Evolutionary conservation across 495 filamentous ascomycete genomes (phyloP).

Genomic region (Aspergillus homomorphus): DNA sequence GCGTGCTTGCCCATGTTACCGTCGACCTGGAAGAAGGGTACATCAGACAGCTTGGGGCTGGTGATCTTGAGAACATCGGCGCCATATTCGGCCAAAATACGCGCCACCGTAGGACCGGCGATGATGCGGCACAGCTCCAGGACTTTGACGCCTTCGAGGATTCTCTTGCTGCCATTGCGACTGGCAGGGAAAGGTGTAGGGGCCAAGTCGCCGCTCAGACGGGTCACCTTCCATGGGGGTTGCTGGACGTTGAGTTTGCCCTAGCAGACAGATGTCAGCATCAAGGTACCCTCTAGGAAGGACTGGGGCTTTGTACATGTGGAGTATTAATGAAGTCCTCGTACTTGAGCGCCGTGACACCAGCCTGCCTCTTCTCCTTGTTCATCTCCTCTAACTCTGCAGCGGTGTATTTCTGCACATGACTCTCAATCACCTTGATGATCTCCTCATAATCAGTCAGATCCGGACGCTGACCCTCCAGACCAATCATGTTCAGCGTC

Average conservation of each 20-base stretch:
- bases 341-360: constrained; percentile 62
- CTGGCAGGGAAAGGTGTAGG: constrained; percentile 51
- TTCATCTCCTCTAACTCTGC: constrained; percentile 66
- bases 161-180: constrained; percentile 26
- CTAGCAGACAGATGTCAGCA: constrained; percentile 25
- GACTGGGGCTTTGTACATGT: constrained; percentile 45
- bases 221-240: constrained; percentile 53
- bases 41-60: constrained; percentile 62
- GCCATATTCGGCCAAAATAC: constrained; percentile 64
- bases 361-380: constrained; percentile 58
- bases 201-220: constrained; percentile 45
- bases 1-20: constrained; percentile 69
- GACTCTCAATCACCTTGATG: constrained; percentile 63
- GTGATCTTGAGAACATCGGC: constrained; percentile 70
- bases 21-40: constrained; percentile 79
- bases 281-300: constrained; percentile 7
- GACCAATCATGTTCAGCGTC: constrained; percentile 68
- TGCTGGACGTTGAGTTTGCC: constrained; percentile 46
- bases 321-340: constrained; percentile 60
- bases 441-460: constrained; percentile 64
- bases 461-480: constrained; percentile 59
- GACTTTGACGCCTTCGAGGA: constrained; percentile 45
- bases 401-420: constrained; percentile 60
- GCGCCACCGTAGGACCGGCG: constrained; percentile 59
- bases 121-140: constrained; percentile 67